Base-by-base conservation (phyloP, 2,329 filamentous ascomycete genomes). In the Alternaria sp. region DNA sequence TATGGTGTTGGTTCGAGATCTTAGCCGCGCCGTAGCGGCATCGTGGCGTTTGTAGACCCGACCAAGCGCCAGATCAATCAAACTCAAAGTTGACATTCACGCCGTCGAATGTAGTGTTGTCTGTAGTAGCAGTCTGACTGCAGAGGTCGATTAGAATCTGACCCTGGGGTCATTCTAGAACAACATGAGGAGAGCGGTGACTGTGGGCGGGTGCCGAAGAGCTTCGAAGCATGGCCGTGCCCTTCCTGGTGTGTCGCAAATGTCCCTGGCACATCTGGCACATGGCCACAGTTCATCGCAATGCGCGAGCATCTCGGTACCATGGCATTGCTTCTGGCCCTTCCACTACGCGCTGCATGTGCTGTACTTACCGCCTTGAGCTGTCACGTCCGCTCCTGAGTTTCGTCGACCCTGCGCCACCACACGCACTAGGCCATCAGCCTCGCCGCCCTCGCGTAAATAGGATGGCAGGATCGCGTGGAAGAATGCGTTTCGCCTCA, bases 401-500 rank as follows among this genome's bases (percentile, higher is more conserved):
- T 57, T 40, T 59, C 28, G 23, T 51, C 44, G 30, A 15, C 30
- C 43, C 28, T 62, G 32, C 56, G 60, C 60, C 44, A 62, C 60
- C 26, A 40, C n/a, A 44, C 32, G 32, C 21, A 25, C 57, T 32
- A 55, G 49, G 53, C 51, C 59, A 9, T 10, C 28, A 44, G 51
- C n/a, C 36, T 68, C 58, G 64, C 46, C 28, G 30, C 45, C n/a
- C 36, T 68, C 59, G 64, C 55, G 54, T 66, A 60, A 59, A 47
- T 21, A 45, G 19, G 15, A 28, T 68, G 65, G 62, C 56, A 45
- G 19, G 19, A 36, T 68, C 67, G 62, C 56, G 55, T 67, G 66
- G 65, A 67, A 49, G 36, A 70, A 63, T 57, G 21, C 46, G 45
- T 56, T 58, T 59, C 52, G 61, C 62, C 57, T 61, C n/a, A 10